A percentile compares a stretch with the other conserved stretches of the same genome.
phyloP scores from a whole-genome alignment of 1,284 basidiomycete genomes.

The Xerocomus minutiporus region DNA sequence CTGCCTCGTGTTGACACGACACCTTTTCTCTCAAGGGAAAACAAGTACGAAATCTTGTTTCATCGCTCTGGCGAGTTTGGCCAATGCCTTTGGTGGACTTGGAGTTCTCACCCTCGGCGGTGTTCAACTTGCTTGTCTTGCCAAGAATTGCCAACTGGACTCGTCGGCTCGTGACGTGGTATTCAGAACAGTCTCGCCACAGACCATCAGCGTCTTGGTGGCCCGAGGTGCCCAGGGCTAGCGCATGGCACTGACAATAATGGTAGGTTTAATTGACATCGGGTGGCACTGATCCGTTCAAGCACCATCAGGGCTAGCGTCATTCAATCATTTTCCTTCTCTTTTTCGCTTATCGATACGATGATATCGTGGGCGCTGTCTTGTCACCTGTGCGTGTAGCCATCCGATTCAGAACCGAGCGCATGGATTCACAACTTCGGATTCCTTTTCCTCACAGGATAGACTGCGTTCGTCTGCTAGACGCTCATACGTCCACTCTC shows the following conservation, averaged over 20 bases:
- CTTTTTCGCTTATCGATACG: background rate
- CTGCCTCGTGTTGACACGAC: background rate
- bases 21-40: background rate
- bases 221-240: background rate
- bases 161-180: no score
- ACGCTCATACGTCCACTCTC: background rate
- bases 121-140: background rate
- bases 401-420: background rate
- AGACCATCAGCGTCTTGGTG: no score
- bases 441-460: background rate
- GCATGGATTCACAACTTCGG: background rate
- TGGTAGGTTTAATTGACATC: background rate
- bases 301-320: background rate
- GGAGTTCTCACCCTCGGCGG: background rate
- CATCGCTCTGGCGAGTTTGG: background rate
- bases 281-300: background rate
- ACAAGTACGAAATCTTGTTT: background rate
- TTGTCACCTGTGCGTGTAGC: background rate
- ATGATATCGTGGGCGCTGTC: background rate
- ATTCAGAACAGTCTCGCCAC: background rate
- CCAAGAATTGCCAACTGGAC: background rate
- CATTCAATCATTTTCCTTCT: background rate
- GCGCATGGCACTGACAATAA: background rate
- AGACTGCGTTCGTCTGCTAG: background rate
- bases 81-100: background rate